Evolutionary conservation across 83 land plant genomes (phyloP), one percentile per base, ranked within the genome.

Genomic region (Larix sibirica): DNA sequence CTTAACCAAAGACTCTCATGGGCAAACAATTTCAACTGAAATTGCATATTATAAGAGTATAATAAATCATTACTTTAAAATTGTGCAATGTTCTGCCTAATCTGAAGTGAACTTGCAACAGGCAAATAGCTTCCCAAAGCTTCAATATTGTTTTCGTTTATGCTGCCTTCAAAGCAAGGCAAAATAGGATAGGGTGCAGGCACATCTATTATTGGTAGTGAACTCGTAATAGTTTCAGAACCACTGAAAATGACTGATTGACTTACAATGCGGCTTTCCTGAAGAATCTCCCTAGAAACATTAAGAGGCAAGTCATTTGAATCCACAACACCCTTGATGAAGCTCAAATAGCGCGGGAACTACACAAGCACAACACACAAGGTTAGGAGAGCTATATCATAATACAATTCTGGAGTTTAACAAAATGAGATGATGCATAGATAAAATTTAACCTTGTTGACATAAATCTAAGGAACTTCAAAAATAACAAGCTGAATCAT

Each of bases 261-360:
- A 84, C 96, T 90, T 89, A 97, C 99, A 82, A 97, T 93, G 13
- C 99, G 94, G 79, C 99, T 97, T 84, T 97, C 99, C 83, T 97
- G 99, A 71, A 97, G 94, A 33, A 97, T 91, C 79, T 97, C 99
- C 81, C 98, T 92, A 2, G 99, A 97, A 7, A 97, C 99, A 88
- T 97, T 97, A 81, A 97, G 88, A 21, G 98, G 99, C 40, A 95
- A 90, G 83, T 97, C 99, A 83, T 94, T 97, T 20, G 99, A 97
- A 80, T 97, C 99, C 58, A 97, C 97, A 71, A 97, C 95, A 86
- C 99, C 99, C 83, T 91, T 97, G 67, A 97, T 86, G 66, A 95
- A 97, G 75, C 97, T 89, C 77, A 97, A 79, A 78, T 97, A 97
- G 58, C 93, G 90, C 47, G 98, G 99, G 82, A 97, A 97, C 99